Conservation (phyloP, 169 alveolate genomes). For the Plasmodium yoelii region DNA sequence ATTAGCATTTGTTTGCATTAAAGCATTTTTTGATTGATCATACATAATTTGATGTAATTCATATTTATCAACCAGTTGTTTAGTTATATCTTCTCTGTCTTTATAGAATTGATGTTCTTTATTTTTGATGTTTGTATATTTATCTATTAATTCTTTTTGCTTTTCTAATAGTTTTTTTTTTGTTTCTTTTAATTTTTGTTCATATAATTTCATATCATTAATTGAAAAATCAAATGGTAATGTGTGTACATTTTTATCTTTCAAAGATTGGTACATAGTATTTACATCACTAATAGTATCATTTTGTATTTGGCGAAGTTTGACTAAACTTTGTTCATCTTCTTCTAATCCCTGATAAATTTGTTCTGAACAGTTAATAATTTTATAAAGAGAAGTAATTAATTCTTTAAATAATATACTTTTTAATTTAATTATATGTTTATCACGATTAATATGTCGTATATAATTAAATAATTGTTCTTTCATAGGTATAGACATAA, state of each 20-base stretch:
- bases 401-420: constrained; percentile 31
- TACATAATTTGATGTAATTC: constrained; percentile 46
- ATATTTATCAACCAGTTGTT: constrained; percentile 20
- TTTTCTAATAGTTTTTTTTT: constrained; percentile 44
- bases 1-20: constrained; percentile 11
- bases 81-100: constrained; percentile 52
- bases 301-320: constrained; percentile 6
- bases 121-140: constrained; percentile 11
- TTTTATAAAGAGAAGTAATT: constrained; percentile 2
- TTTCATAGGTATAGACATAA: constrained; percentile 63
- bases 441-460: constrained; percentile 19
- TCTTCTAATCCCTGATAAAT: neutral
- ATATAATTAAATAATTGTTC: constrained; percentile 46
- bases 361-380: constrained; percentile 18
- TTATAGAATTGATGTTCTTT: constrained; percentile 33
- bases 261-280: constrained; percentile 46
- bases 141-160: constrained; percentile 28
- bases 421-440: constrained; percentile 21
- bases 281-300: constrained; percentile 23
- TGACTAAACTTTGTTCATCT: constrained; percentile 4
- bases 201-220: constrained; percentile 63
- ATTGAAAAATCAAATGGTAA: constrained; percentile 64
- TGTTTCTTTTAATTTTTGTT: constrained; percentile 21
- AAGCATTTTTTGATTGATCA: constrained; percentile 31
- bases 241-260: constrained; percentile 41